phyloP scores from a whole-genome alignment of 1,284 basidiomycete genomes.

The Microbotryomycetes sp. region DNA sequence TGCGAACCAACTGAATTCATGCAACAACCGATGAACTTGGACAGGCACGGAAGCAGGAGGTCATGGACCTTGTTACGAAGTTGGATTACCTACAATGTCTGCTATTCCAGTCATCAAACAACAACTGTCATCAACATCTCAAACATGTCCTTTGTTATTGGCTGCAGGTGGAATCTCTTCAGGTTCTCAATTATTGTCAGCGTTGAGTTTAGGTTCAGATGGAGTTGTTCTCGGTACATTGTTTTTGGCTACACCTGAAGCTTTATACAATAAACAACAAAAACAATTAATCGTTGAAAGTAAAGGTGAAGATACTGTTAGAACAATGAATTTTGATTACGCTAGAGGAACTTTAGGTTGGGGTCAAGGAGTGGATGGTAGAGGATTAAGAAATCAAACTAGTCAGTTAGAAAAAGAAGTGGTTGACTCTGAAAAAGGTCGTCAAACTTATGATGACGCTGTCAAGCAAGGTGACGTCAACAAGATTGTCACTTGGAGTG shows the following conservation, averaged over 20 bases:
- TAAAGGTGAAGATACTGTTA: neutral
- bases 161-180: slow-evolving; percentile 12
- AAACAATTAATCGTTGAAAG: slow-evolving; percentile 11
- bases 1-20: too few species aligned
- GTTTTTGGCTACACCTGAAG: slow-evolving; percentile 4
- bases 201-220: neutral
- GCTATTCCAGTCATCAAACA: neutral
- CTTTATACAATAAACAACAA: slow-evolving; percentile 4
- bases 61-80: slow-evolving; percentile 2
- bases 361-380: neutral
- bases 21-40: too few species aligned
- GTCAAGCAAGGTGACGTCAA: neutral
- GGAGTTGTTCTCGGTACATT: slow-evolving; percentile 11
- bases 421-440: neutral
- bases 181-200: neutral
- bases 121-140: neutral
- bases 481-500: slow-evolving; percentile 1
- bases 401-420: neutral
- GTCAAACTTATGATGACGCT: neutral
- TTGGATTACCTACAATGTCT: neutral
- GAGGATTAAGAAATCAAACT: neutral
- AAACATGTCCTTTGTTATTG: slow-evolving; percentile 1
- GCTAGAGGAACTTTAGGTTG: slow-evolving; percentile 5
- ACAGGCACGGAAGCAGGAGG: slow-evolving; percentile 21
- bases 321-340: slow-evolving; percentile 7